Conservation (phyloP, 192 early-diverging fungal species). For the Coemansia sp. region DNA sequence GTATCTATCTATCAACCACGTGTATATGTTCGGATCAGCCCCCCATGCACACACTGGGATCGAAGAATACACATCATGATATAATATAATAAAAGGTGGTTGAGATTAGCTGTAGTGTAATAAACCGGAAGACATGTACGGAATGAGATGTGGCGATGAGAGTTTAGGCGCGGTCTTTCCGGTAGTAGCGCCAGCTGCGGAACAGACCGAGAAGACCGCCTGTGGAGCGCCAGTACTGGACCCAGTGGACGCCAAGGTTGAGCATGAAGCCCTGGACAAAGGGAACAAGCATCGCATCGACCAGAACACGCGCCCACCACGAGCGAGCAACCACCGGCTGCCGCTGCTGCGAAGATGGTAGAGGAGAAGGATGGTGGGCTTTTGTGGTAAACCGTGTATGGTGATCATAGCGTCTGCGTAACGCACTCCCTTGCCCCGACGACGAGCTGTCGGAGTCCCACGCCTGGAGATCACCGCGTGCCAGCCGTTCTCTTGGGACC, state of each 20-base stretch:
- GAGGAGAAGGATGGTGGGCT: too few species aligned
- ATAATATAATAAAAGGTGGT: too few species aligned
- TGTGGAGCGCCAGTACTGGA: conserved; percentile 35
- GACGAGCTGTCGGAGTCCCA: neutral
- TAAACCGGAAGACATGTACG: too few species aligned
- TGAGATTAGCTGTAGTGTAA: too few species aligned
- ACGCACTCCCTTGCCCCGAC: neutral
- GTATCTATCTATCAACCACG: too few species aligned
- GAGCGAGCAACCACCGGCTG: conserved; percentile 2
- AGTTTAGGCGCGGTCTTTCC: neutral
- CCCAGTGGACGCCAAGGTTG: conserved; percentile 41
- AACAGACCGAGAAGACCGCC: conserved; percentile 42
- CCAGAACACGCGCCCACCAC: conserved; percentile 42
- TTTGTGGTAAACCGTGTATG: too few species aligned
- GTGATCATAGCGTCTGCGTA: neutral
- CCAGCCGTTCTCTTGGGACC: neutral
- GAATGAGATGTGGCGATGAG: neutral
- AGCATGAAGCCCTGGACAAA: conserved; percentile 54
- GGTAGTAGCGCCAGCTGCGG: conserved; percentile 2
- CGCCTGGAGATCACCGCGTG: neutral
- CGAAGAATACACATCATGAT: too few species aligned
- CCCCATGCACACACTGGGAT: too few species aligned
- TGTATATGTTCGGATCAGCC: too few species aligned
- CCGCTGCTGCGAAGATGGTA: too few species aligned
- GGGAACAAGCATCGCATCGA: conserved; percentile 46